These are phyloP conservation scores for Penicillium griseofulvum DNA, from an alignment of 2,329 filamentous ascomycete species.

Conservation along the genomic window DNA sequence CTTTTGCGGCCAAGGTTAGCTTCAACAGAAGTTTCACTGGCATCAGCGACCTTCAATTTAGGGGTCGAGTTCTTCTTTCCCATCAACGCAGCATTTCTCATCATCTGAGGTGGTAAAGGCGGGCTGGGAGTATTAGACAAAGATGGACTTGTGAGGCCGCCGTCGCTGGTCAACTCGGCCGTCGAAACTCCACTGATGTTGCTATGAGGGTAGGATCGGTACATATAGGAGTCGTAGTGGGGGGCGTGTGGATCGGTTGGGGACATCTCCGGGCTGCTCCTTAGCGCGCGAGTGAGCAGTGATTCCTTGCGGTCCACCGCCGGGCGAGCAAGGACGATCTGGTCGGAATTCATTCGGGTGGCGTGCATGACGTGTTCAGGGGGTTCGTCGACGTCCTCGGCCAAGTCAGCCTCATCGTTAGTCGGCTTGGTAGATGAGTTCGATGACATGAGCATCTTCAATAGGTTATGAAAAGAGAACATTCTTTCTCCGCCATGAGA, in stretches of 20 bases:
- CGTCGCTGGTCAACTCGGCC: constrained; percentile 91
- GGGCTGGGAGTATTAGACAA: constrained; percentile 85
- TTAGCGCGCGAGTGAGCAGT: constrained; percentile 80
- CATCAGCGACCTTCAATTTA: constrained; percentile 35
- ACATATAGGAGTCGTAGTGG: constrained; percentile 55
- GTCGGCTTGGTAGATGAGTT: constrained; percentile 38
- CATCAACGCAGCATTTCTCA: constrained; percentile 22
- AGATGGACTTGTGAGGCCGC: constrained; percentile 84
- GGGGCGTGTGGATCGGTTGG: constrained; percentile 33
- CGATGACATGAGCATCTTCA: constrained; percentile 47
- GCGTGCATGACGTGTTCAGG: constrained; percentile 57
- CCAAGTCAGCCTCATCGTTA: constrained; percentile 60
- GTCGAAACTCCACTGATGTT: constrained; percentile 79
- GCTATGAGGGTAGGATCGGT: constrained; percentile 61
- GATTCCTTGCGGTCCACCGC: constrained; percentile 67
- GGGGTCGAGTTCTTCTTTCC: constrained; percentile 16
- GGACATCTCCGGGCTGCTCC: constrained; percentile 59
- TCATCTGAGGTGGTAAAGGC: constrained; percentile 56
- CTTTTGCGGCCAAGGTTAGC: constrained; percentile 72
- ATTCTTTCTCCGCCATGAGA: constrained; percentile 31
- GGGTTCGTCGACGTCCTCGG: constrained; percentile 81
- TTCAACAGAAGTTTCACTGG: constrained; percentile 57
- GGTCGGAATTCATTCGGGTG: constrained; percentile 30
- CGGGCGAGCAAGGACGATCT: constrained; percentile 43
- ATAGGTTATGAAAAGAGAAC: constrained; percentile 41